Conservation (phyloP, 441 rosid genomes). For the Populus tomentosa region DNA sequence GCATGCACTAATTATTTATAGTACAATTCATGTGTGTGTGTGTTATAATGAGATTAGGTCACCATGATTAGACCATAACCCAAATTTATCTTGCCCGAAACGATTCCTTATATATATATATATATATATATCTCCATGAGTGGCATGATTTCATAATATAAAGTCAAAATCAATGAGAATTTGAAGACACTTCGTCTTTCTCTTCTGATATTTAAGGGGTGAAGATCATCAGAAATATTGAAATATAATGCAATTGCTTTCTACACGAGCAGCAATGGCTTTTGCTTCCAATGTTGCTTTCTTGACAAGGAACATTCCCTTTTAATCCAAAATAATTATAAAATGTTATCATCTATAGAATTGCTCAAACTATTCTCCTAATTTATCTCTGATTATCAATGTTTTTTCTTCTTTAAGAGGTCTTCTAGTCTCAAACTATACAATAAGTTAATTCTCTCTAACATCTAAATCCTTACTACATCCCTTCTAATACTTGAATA, state of each 20-base stretch:
- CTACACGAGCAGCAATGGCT: neutral
- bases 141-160: neutral
- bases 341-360: neutral
- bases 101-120: too few relatives aligned
- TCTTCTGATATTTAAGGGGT: too few relatives aligned
- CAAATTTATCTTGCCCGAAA: neutral
- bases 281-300: neutral
- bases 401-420: too few relatives aligned
- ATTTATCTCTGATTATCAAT: too few relatives aligned
- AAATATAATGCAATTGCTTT: too few relatives aligned
- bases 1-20: neutral
- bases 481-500: neutral
- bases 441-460: too few relatives aligned
- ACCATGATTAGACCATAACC: neutral
- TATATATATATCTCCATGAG: neutral
- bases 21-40: too few relatives aligned
- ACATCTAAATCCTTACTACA: too few relatives aligned
- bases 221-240: too few relatives aligned
- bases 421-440: too few relatives aligned
- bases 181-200: neutral
- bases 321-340: neutral
- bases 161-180: neutral
- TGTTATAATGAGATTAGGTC: neutral
- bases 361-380: neutral
- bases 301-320: neutral